phyloP scores from a whole-genome alignment of 2,329 filamentous ascomycete genomes.

The Pyrenophora tritici-repentis region DNA sequence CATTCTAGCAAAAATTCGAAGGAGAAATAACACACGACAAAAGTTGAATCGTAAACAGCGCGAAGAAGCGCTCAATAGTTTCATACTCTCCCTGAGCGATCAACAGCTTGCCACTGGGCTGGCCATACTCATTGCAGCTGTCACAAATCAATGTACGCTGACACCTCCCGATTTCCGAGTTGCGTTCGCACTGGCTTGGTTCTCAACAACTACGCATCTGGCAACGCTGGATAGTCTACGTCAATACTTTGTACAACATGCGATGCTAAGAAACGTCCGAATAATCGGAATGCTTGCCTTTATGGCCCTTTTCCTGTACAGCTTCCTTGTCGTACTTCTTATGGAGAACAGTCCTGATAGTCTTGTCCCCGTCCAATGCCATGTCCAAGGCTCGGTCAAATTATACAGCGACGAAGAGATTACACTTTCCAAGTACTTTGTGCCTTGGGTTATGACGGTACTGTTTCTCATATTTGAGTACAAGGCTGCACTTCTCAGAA shows the following conservation, averaged over 20 bases:
- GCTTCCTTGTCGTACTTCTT: neutral
- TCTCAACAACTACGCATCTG: constrained; percentile 31
- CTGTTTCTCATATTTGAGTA: constrained; percentile 3
- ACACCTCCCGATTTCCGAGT: constrained; percentile 21
- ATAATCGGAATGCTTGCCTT: constrained; percentile 14
- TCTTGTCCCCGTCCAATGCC: neutral
- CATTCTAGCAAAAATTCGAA: neutral
- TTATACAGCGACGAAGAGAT: neutral
- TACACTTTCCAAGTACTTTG: neutral
- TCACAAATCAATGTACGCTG: constrained; percentile 24
- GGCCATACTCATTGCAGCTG: constrained; percentile 24
- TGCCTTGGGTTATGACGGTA: constrained; percentile 2
- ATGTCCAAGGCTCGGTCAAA: neutral
- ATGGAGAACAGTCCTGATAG: neutral
- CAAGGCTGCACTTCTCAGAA: neutral
- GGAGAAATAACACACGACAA: neutral
- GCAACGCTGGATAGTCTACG: constrained; percentile 23
- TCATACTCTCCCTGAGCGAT: constrained; percentile 34
- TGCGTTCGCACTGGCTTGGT: constrained; percentile 28
- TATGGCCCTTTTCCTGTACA: constrained; percentile 5
- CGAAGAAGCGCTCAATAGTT: constrained; percentile 22
- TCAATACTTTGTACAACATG: constrained; percentile 18
- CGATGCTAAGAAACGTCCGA: constrained; percentile 14
- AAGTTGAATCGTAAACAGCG: constrained; percentile 15
- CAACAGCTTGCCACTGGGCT: constrained; percentile 30